Percentiles rank a stretch among this genome's conserved stretches.
phyloP scores from a whole-genome alignment of 352 stramenopile genomes.

The Phytopythium montanum region DNA sequence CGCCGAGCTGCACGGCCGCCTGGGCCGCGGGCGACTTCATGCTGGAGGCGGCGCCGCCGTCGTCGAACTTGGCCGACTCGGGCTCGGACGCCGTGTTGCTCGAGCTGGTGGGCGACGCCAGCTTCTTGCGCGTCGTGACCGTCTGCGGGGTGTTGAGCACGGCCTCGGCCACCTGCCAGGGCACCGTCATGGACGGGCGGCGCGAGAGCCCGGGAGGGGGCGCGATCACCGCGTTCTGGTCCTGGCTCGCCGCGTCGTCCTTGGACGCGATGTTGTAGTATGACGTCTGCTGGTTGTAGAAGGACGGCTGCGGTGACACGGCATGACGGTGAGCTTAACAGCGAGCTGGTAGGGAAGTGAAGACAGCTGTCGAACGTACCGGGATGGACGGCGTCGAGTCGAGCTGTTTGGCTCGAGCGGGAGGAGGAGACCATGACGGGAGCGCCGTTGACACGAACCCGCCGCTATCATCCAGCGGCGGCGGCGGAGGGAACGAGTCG shows the following conservation, averaged over 20 bases:
- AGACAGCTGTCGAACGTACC: neutral
- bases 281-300: slow-evolving; percentile 71
- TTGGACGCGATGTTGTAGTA: slow-evolving; percentile 68
- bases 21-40: slow-evolving; percentile 61
- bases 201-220: slow-evolving; percentile 70
- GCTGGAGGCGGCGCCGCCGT: slow-evolving; percentile 21
- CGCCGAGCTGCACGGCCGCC: slow-evolving; percentile 62
- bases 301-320: slow-evolving; percentile 24
- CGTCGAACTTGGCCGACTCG: slow-evolving; percentile 40
- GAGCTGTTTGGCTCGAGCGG: slow-evolving; percentile 63
- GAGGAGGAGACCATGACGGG: slow-evolving; percentile 80
- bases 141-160: slow-evolving; percentile 82
- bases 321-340: neutral
- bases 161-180: slow-evolving; percentile 80
- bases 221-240: slow-evolving; percentile 65
- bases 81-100: slow-evolving; percentile 22
- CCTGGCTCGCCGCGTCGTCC: slow-evolving; percentile 41
- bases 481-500: slow-evolving; percentile 72
- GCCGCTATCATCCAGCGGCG: slow-evolving; percentile 58
- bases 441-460: slow-evolving; percentile 61
- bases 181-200: slow-evolving; percentile 80
- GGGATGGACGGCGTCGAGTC: slow-evolving; percentile 30
- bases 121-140: slow-evolving; percentile 54
- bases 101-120: slow-evolving; percentile 32
- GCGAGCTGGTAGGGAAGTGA: neutral